A percentile compares a stretch with the other conserved stretches of the same genome.
phyloP scores from a whole-genome alignment of 163 green algal species.

The Smithsoniella earleae region DNA sequence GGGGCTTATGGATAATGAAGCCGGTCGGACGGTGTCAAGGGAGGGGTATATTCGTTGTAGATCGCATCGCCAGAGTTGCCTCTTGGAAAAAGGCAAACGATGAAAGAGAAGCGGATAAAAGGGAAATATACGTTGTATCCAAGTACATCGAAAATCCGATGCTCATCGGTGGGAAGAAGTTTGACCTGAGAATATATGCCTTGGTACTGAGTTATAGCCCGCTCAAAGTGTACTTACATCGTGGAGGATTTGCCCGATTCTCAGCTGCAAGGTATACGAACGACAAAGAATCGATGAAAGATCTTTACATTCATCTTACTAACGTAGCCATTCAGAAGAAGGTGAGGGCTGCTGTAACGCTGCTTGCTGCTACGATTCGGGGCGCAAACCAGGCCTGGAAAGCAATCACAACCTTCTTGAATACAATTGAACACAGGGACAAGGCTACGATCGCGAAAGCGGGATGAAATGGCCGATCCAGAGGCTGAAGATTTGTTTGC shows the following conservation, averaged over 20 bases:
- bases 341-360: no score
- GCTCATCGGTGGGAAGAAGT: conserved; percentile 61
- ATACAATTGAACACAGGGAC: conserved; percentile 7
- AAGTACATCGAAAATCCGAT: conserved; percentile 53
- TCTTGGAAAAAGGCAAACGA: conserved; percentile 36
- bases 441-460: conserved; percentile 25
- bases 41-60: conserved; percentile 77
- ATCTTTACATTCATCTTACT: conserved; percentile 75
- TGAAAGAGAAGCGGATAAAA: conserved; percentile 33
- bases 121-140: conserved; percentile 32
- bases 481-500: conserved; percentile 50
- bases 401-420: no score
- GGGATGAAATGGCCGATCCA: conserved; percentile 67
- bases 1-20: conserved; percentile 82
- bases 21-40: conserved; percentile 67
- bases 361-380: no score
- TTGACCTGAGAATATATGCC: conserved; percentile 71
- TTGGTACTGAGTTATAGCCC: conserved; percentile 58
- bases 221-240: conserved; percentile 63
- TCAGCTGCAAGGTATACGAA: conserved; percentile 55
- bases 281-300: conserved; percentile 64
- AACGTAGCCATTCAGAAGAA: conserved; percentile 83
- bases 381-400: no score
- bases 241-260: conserved; percentile 61
- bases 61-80: conserved; percentile 32